A percentile compares a stretch with the other conserved stretches of the same genome.
These are phyloP conservation scores for Amoeboaphelidium occidentale DNA, from an alignment of 371 early-diverging fungal species.

Conservation along the genomic window DNA sequence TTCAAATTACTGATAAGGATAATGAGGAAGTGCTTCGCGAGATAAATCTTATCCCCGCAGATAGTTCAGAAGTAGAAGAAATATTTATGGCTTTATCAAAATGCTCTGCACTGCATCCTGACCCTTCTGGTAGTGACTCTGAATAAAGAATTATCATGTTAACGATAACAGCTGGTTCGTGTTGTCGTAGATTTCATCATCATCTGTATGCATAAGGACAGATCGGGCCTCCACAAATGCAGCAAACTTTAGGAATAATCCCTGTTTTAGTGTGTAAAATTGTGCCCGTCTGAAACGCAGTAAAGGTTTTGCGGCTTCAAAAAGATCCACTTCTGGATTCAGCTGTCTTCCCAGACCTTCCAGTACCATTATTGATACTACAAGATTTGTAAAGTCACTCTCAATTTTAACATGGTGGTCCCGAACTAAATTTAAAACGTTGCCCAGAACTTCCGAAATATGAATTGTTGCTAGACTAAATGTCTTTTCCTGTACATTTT, in stretches of 20 bases:
- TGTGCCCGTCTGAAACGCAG: background rate
- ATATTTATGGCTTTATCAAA: no score
- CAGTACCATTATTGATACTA: slow-evolving; percentile 59
- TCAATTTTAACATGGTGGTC: slow-evolving; percentile 73
- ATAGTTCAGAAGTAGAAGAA: no score
- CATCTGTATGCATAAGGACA: no score
- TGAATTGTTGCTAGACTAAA: slow-evolving; percentile 49
- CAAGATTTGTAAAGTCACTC: slow-evolving; percentile 75
- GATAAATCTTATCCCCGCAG: no score
- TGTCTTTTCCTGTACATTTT: slow-evolving; percentile 34
- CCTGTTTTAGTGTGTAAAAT: background rate
- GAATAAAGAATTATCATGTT: no score
- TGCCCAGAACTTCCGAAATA: slow-evolving; percentile 43
- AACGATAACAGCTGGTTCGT: no score
- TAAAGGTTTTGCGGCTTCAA: slow-evolving; percentile 17
- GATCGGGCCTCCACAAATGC: background rate
- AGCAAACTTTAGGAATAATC: background rate
- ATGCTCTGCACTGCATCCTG: no score
- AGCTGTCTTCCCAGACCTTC: slow-evolving; percentile 82
- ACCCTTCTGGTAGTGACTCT: no score
- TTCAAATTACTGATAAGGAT: no score
- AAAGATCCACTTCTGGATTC: slow-evolving; percentile 69
- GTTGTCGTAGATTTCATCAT: no score
- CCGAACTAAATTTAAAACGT: slow-evolving; percentile 59
- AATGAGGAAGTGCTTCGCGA: no score